Percentiles rank a stretch among this genome's conserved stretches.
phyloP scores from a whole-genome alignment of 176 grass and related monocot species.

The Olyra latifolia region DNA sequence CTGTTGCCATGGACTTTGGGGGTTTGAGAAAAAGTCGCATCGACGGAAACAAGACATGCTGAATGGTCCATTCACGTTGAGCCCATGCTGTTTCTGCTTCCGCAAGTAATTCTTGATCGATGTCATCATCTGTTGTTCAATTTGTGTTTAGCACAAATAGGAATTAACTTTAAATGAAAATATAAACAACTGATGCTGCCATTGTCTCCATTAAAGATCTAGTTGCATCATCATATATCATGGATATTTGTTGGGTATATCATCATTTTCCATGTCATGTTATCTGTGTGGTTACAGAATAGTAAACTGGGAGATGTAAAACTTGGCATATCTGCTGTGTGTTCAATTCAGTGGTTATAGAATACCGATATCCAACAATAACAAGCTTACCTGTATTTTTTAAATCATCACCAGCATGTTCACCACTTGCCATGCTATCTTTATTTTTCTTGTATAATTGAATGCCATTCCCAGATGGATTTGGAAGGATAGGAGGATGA shows the following conservation, averaged over 20 bases:
- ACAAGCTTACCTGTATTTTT: conserved; percentile 40
- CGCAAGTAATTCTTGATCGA: conserved; percentile 68
- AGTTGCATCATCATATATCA: background rate
- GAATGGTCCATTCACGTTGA: conserved; percentile 95
- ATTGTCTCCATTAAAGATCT: conserved; percentile 5
- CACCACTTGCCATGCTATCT: conserved; percentile 24
- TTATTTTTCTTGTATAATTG: conserved; percentile 80
- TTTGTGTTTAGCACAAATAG: background rate
- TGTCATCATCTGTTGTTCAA: conserved; percentile 37
- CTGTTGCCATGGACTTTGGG: conserved; percentile 82
- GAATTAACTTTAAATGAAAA: conserved; percentile 10
- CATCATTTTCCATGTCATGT: background rate
- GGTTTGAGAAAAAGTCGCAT: conserved; percentile 92
- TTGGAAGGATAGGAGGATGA: conserved; percentile 93
- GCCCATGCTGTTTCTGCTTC: conserved; percentile 92
- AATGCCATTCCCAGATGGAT: conserved; percentile 79
- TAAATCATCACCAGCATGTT: conserved; percentile 14
- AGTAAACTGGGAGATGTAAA: background rate
- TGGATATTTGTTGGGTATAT: background rate
- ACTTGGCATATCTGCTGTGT: background rate
- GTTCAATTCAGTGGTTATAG: background rate
- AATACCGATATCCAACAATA: background rate
- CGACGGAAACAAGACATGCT: conserved; percentile 90
- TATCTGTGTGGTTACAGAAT: background rate
- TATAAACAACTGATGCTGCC: background rate